Evolutionary conservation across 2,329 filamentous ascomycete genomes (phyloP), one percentile per base, ranked within the genome.

Genomic region (Chaetomium olivaceum): DNA sequence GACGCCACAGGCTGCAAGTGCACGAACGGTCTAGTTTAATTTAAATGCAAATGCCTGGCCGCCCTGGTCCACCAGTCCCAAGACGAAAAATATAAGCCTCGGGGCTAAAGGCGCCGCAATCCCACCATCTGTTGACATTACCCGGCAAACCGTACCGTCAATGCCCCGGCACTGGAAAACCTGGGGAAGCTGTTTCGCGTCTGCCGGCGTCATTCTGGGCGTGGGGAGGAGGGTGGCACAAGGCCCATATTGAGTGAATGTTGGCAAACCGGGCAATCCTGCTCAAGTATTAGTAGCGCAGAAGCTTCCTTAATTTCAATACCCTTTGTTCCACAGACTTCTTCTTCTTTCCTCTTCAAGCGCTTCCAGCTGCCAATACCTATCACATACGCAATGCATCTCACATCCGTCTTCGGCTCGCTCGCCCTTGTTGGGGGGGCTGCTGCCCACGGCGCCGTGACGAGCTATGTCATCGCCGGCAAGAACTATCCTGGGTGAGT

Each of bases 371-470:
- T 16, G 33, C 3, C 52, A 39, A 4, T 16, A 4, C 12, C 19
- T n/a, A 36, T 21, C 29, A 36, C 11, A 23, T 31, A 46, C 56
- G 23, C 23, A 14, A 63, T 51, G 43, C 39, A 54, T n/a, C 31
- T 61, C 46, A 43, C 58, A 5, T 52, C 58, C 1, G 31, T 77
- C 62, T 68, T 80, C 66, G 72, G 76, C 51, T 72, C 76, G 23
- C 69, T 73, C 51, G 72, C 70, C 59, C 69, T 63, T 14, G 61
- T 33, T 23, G 55, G 70, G 70, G 43, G 71, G 69, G 21, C 68
- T 74, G 70, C 75, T 23, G 75, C 77, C 66, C 75, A 82, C 67
- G 76, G 74, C 14, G 76, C 74, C 21, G 74, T 75, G 64, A 75
- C 74, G 23, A 73, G 72, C 69, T 75, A 75, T 65, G 54, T 72